Conservation (phyloP, 2,329 filamentous ascomycete genomes). For the Colletotrichum shisoi region DNA sequence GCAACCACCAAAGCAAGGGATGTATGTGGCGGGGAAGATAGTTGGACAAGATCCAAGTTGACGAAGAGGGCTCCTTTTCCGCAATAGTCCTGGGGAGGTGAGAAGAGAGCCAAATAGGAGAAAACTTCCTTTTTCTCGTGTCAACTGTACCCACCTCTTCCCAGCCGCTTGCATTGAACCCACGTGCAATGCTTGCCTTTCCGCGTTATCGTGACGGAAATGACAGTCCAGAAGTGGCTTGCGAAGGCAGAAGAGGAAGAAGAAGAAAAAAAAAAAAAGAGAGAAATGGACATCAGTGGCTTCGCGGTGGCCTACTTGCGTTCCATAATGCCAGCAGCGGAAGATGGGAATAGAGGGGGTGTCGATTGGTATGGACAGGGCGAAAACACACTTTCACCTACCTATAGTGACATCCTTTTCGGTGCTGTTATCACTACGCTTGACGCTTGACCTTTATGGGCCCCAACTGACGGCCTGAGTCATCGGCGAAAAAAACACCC, state of each 20-base stretch:
- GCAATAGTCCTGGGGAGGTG: slow-evolving; percentile 9
- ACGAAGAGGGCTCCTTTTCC: slow-evolving; percentile 8
- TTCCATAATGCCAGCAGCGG: not conserved
- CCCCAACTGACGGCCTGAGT: no score
- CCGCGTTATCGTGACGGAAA: not conserved
- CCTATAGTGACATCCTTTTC: slow-evolving; percentile 23
- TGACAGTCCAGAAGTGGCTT: not conserved
- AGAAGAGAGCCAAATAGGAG: slow-evolving; percentile 5
- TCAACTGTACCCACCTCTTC: slow-evolving; percentile 11
- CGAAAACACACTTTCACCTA: slow-evolving; percentile 4
- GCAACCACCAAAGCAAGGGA: slow-evolving; percentile 29
- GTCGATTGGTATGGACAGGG: slow-evolving; percentile 34
- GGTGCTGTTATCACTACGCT: slow-evolving; percentile 26
- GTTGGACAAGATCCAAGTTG: slow-evolving; percentile 18
- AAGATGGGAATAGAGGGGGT: slow-evolving; percentile 11
- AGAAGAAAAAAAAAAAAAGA: not conserved
- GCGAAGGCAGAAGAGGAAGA: not conserved
- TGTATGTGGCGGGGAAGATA: slow-evolving; percentile 6
- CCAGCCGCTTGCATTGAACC: slow-evolving; percentile 2
- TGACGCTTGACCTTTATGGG: no score
- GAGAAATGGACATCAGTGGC: slow-evolving; percentile 10
- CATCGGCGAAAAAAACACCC: no score
- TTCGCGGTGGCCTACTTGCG: slow-evolving; percentile 5
- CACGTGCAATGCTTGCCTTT: slow-evolving; percentile 1
- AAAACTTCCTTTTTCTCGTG: slow-evolving; percentile 18